Evolutionary conservation across 495 filamentous ascomycete genomes (phyloP), one percentile per base, ranked within the genome.

Genomic region (Talaromyces liani): DNA sequence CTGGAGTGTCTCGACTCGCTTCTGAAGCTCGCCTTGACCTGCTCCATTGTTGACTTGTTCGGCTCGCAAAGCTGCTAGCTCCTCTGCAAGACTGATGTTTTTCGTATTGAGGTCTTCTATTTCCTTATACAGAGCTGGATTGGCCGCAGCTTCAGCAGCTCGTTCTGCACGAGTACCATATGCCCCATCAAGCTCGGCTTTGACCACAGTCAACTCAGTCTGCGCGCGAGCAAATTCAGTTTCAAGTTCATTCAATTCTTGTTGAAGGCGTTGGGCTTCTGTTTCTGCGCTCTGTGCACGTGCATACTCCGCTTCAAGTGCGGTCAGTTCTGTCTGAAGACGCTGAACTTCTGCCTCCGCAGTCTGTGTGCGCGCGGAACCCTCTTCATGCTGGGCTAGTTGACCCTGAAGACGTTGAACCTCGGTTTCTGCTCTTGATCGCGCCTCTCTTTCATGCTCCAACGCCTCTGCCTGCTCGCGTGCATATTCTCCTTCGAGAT

Each of bases 101-200:
- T 79, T 79, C 5, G 73, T 76, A 61, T 85, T 86, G 60, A 93
- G 77, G 59, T 83, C 84, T 64, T 83, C 82, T 24, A 91, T 77
- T 71, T 93, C 87, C 27, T 81, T 80, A 63, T 83, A 82, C 56
- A 91, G 81, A 39, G 82, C 82, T 4, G 91, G 83, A 64, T 85
- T 82, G 41, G 85, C 80, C 1, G 90, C 87, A 16, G 84, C 86
- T 70, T 91, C 88, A 0, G 89, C 89, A 5, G 91, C 91, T 24
- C 91, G 86, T 72, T 94, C 80, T 45, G 87, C 84, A 61, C 90
- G 80, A 9, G 85, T 85, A 29, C 91, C 94, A 70, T 97, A 96
- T 20, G 94, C 93, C 60, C 91, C 91, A 69, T 98, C 94, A 36
- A 98, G 88, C 77, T 98, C 94, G 5, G 94, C 94, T 72, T 90